Evolutionary conservation across 257 asterid genomes (phyloP).

Genomic region (Ballota nigra): DNA sequence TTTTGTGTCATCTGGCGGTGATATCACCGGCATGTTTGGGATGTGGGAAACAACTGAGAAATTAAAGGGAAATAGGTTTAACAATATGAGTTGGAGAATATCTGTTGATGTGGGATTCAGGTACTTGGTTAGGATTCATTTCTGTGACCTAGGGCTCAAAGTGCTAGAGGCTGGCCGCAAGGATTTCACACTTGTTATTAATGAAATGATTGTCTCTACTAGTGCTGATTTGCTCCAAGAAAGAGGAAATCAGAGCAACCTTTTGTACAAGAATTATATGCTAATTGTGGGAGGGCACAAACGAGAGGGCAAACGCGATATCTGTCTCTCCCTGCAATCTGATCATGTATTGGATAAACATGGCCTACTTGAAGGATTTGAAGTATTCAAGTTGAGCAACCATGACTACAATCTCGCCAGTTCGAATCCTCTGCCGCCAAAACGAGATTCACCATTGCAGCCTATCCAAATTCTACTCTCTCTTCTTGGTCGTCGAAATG

Average conservation of each 20-base stretch:
- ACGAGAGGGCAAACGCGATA: slow-evolving; percentile 41
- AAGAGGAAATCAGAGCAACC: slow-evolving; percentile 32
- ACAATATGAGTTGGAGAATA: slow-evolving; percentile 33
- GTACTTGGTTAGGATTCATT: slow-evolving; percentile 61
- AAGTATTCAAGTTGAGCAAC: slow-evolving; percentile 64
- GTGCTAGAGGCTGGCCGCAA: slow-evolving; percentile 32
- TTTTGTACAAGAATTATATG: slow-evolving; percentile 51
- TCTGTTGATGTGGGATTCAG: slow-evolving; percentile 62
- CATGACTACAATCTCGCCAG: slow-evolving; percentile 60
- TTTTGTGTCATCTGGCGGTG: too few relatives aligned
- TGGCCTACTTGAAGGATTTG: slow-evolving; percentile 58
- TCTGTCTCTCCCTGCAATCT: slow-evolving; percentile 43
- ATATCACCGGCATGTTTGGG: slow-evolving; percentile 36
- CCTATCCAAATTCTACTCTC: slow-evolving; percentile 3
- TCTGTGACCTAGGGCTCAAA: slow-evolving; percentile 27
- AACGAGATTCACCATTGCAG: slow-evolving; percentile 16
- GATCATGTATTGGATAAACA: slow-evolving; percentile 18
- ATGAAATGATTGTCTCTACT: slow-evolving; percentile 36
- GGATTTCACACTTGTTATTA: slow-evolving; percentile 37
- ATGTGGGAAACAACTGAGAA: slow-evolving; percentile 37
- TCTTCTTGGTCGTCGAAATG: slow-evolving; percentile 34
- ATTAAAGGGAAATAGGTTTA: slow-evolving; percentile 18
- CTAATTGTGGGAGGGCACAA: slow-evolving; percentile 57
- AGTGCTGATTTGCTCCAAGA: slow-evolving; percentile 38
- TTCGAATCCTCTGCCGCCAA: slow-evolving; percentile 29